Conservation (phyloP, 2,329 filamentous ascomycete species). For the Pseudogymnoascus sp. region DNA sequence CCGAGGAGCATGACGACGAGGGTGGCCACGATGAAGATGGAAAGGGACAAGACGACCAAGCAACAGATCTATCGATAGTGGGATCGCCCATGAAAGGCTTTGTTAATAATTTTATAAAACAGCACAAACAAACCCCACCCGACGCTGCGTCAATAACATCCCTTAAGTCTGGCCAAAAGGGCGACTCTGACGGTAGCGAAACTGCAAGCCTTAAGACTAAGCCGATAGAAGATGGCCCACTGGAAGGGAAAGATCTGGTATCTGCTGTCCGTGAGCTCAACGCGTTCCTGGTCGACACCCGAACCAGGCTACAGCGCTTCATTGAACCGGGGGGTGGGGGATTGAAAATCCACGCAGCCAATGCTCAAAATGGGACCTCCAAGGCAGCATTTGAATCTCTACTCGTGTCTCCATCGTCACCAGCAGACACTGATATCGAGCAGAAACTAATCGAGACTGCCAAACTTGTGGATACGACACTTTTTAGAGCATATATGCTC, state of each 20-base stretch:
- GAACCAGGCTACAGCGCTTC: slow-evolving; percentile 54
- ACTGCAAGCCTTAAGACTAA: slow-evolving; percentile 43
- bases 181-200: slow-evolving; percentile 43
- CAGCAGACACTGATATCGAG: slow-evolving; percentile 50
- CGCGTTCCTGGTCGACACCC: slow-evolving; percentile 79
- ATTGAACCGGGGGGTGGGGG: slow-evolving; percentile 55
- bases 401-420: slow-evolving; percentile 36
- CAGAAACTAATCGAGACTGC: slow-evolving; percentile 67
- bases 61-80: slow-evolving; percentile 17
- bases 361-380: slow-evolving; percentile 33
- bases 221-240: slow-evolving; percentile 40
- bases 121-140: slow-evolving; percentile 29
- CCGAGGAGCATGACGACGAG: slow-evolving; percentile 37
- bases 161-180: slow-evolving; percentile 36
- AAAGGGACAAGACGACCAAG: slow-evolving; percentile 42
- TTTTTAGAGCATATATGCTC: slow-evolving; percentile 94
- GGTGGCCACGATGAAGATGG: slow-evolving; percentile 32
- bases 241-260: slow-evolving; percentile 76
- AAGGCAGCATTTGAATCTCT: slow-evolving; percentile 48
- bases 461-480: slow-evolving; percentile 79
- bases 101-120: slow-evolving; percentile 33
- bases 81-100: slow-evolving; percentile 27
- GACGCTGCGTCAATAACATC: slow-evolving; percentile 52
- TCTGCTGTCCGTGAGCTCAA: slow-evolving; percentile 75
- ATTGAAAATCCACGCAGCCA: slow-evolving; percentile 41